phyloP scores from a whole-genome alignment of 2,329 filamentous ascomycete species.

The Neonectria magnoliae region DNA sequence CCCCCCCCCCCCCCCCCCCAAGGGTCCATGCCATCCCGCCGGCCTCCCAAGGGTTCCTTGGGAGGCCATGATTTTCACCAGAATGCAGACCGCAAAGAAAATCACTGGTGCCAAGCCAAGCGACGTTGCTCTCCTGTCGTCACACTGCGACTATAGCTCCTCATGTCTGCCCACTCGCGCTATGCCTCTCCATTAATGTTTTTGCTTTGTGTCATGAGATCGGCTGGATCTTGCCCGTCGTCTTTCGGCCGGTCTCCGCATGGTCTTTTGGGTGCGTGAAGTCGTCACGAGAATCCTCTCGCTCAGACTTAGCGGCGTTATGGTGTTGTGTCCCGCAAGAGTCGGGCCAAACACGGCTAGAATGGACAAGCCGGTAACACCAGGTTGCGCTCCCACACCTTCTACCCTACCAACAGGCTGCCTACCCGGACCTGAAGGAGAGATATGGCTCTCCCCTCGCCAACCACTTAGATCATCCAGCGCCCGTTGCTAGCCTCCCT shows the following conservation, averaged over 20 bases:
- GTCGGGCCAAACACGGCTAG: constrained; percentile 30
- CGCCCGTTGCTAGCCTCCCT: constrained; percentile 17
- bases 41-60: constrained; percentile 29
- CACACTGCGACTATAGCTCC: constrained; percentile 21
- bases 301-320: constrained; percentile 21
- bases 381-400: constrained; percentile 23
- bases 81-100: constrained; percentile 11
- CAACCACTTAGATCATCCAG: constrained; percentile 29
- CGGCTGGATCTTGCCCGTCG: constrained; percentile 7
- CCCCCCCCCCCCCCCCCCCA: too few relatives aligned
- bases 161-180: constrained; percentile 12
- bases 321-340: constrained; percentile 35
- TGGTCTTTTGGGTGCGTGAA: constrained; percentile 25
- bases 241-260: constrained; percentile 21
- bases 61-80: constrained; percentile 39
- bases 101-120: constrained; percentile 35
- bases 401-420: background rate
- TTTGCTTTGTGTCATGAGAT: constrained; percentile 18
- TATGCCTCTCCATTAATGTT: constrained; percentile 8
- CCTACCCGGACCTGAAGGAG: constrained; percentile 25
- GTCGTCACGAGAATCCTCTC: constrained; percentile 25
- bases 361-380: constrained; percentile 21
- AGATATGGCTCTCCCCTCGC: constrained; percentile 31
- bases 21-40: constrained; percentile 35
- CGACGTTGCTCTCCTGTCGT: constrained; percentile 23